Evolutionary conservation across 2,329 filamentous ascomycete species (phyloP).

Genomic region (Claviceps sorghi): DNA sequence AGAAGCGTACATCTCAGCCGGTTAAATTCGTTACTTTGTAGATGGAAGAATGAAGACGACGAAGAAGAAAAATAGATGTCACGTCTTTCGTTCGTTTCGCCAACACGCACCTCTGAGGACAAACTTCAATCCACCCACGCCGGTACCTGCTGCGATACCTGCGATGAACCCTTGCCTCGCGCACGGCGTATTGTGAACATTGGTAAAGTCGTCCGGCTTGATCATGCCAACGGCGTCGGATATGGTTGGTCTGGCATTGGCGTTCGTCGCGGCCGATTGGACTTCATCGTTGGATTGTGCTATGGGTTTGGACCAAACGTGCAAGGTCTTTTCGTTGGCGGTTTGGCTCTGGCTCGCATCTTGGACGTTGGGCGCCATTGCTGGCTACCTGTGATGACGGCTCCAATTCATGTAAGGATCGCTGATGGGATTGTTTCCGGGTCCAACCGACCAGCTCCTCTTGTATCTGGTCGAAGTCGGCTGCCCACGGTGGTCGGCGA

Average conservation of each 20-base stretch:
- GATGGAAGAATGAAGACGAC: not conserved
- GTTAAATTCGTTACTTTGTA: not conserved
- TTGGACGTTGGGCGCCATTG: slow-evolving; percentile 19
- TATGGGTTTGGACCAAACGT: slow-evolving; percentile 23
- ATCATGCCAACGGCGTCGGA: slow-evolving; percentile 52
- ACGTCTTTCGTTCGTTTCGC: not conserved
- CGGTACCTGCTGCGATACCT: slow-evolving; percentile 69
- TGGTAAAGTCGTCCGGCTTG: slow-evolving; percentile 52
- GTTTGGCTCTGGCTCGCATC: slow-evolving; percentile 12
- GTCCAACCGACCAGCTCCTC: not conserved
- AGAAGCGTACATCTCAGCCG: not conserved
- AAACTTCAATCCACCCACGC: slow-evolving; percentile 57
- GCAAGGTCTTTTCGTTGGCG: slow-evolving; percentile 18
- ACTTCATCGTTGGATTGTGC: slow-evolving; percentile 12
- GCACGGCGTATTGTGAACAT: slow-evolving; percentile 68
- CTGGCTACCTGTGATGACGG: slow-evolving; percentile 16
- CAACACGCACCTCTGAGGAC: slow-evolving; percentile 52
- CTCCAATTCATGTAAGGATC: slow-evolving; percentile 4
- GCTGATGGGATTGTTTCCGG: not conserved
- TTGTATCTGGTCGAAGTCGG: not conserved
- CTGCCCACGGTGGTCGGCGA: not conserved
- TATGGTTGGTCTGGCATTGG: slow-evolving; percentile 25
- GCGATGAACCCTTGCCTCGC: slow-evolving; percentile 68
- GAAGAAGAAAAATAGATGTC: not conserved
- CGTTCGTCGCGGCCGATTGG: slow-evolving; percentile 5